Base-by-base conservation (phyloP, 805 yeast species). In the Suhomyces pyralidae region DNA sequence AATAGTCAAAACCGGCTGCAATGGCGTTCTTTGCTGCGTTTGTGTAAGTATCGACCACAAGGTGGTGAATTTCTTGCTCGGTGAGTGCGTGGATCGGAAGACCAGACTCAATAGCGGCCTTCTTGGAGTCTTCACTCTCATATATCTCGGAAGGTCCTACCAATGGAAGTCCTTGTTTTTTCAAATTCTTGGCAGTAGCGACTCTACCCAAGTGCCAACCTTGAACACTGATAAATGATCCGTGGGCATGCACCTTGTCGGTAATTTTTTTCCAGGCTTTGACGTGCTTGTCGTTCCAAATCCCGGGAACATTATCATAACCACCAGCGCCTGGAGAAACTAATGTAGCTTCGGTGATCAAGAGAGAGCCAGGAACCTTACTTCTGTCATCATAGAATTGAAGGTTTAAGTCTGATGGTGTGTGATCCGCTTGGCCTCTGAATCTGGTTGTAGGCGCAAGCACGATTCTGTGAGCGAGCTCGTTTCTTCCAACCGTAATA, bases 341-440 rank as follows among this genome's bases (percentile, higher is more conserved):
- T 58, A 73, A 75, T 1, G 86, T 78, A 12, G 83, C 90, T 63
- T 86, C 91, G 7, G 85, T 68, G 58, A 83, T 78, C 25, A 85
- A 55, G 55, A 86, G 66, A 17, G 88, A 77, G 19, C 90, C 90
- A 17, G 81, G 79, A 51, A 69, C 67, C 46, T 69, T 61, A 0
- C 89, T 77, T 59, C 88, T 74, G 58, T 82, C 81, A 25, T 63
- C 71, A 61, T 86, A 86, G 65, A 84, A 83, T 55, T 77, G 70
- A 10, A 66, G 61, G 54, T 77, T 70, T 52, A 80, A 71, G 42
- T 79, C 81, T 3, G 77, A 69, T 7, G 84, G 80, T 30, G 72
- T 70, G 52, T 67, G 69, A 24, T 72, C 77, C 4, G 59, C 61
- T 3, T 64, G 58, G 44, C 70, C 67, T 52, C 85, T 69, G 52